Percentiles rank a stretch among this genome's conserved stretches.
These are phyloP conservation scores for Leccinum incarnatum DNA, from an alignment of 768 basidiomycete genomes.

Conservation along the genomic window DNA sequence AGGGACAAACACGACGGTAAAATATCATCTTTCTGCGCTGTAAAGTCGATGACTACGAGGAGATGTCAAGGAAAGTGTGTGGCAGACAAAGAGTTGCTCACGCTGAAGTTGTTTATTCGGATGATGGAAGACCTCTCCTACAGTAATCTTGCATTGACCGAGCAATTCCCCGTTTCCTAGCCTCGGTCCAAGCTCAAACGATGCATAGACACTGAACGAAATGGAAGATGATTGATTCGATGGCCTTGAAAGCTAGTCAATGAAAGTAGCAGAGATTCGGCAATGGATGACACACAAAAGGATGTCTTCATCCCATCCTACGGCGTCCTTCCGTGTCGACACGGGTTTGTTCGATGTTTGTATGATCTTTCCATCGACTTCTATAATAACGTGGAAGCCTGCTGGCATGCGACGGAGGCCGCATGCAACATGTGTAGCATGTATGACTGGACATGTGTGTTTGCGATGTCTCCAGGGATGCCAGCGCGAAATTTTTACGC, in stretches of 20 bases:
- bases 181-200: no score
- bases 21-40: background rate
- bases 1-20: background rate
- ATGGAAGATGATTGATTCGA: no score
- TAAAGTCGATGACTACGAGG: background rate
- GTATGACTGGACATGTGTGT: background rate
- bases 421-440: background rate
- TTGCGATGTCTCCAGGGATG: background rate
- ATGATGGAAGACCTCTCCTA: background rate
- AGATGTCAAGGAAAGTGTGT: background rate
- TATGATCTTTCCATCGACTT: background rate
- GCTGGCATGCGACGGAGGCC: background rate
- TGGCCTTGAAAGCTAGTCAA: no score
- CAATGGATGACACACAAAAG: no score
- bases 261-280: no score
- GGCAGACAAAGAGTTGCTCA: background rate
- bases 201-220: no score
- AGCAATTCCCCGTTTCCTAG: no score
- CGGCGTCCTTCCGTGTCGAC: no score
- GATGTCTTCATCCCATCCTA: no score
- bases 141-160: no score
- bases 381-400: background rate
- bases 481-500: background rate
- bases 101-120: background rate
- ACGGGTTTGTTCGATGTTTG: background rate